Evolutionary conservation across 176 grass and related monocot species (phyloP).

Genomic region (Thalia dealbata): DNA sequence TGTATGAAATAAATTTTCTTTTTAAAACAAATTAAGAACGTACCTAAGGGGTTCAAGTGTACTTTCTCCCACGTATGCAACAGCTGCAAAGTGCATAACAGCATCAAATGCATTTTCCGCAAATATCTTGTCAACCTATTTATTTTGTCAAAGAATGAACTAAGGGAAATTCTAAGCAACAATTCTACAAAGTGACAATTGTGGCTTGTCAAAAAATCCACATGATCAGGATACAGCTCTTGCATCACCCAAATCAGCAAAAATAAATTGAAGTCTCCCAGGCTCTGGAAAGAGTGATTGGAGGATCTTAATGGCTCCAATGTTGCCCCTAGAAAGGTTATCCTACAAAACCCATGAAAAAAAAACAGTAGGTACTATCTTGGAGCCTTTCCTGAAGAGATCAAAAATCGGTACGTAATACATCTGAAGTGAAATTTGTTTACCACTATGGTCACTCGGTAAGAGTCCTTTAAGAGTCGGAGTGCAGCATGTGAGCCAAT

Average conservation of each 20-base stretch:
- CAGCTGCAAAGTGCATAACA: conserved; percentile 94
- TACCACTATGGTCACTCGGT: conserved; percentile 98
- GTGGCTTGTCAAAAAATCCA: neutral
- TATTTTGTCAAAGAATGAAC: conserved; percentile 10
- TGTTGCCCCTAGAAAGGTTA: conserved; percentile 94
- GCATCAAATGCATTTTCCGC: conserved; percentile 87
- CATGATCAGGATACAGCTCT: conserved; percentile 61
- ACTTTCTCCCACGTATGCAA: conserved; percentile 95
- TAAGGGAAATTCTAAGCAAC: neutral
- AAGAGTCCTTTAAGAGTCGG: conserved; percentile 72
- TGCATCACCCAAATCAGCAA: conserved; percentile 84
- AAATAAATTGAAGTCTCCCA: conserved; percentile 93
- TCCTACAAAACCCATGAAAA: conserved; percentile 37
- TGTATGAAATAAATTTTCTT: neutral
- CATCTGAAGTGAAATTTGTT: conserved; percentile 16
- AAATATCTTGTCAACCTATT: conserved; percentile 89
- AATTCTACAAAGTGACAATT: neutral
- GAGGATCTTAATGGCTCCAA: conserved; percentile 73
- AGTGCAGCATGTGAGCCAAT: conserved; percentile 91
- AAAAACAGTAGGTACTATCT: neutral
- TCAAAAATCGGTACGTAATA: neutral
- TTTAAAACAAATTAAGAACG: neutral
- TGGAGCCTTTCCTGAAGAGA: neutral
- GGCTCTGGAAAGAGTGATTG: conserved; percentile 62
- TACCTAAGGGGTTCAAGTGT: conserved; percentile 94